Evolutionary conservation across 495 filamentous ascomycete species (phyloP), one percentile per base, ranked within the genome.

Genomic region (Hypoxylon lenormandii): DNA sequence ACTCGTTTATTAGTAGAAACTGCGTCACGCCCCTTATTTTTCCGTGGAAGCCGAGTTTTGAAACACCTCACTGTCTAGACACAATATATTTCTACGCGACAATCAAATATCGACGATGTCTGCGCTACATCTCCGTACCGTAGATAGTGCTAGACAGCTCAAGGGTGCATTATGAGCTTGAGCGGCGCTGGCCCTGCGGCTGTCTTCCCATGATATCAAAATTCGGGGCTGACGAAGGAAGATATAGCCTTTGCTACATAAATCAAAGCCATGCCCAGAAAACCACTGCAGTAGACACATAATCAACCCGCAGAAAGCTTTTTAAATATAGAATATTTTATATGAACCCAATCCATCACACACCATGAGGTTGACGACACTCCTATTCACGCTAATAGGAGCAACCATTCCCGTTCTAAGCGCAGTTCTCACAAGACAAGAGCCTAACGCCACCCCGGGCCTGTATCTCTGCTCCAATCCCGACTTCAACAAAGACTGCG

Each of bases 381-480:
- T 58, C 26, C 46, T 64, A 15, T 10, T 64, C 0, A 43, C 30
- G 1, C 52, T 69, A n/a, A 40, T 23, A n/a, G 47, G 12, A 5
- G 36, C 47, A 40, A n/a, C 49, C 2, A 28, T 36, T 15, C 23
- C 43, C 3, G 26, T 37, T 42, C 15, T 47, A 6, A 21, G 38
- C 26, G 7, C 42, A 6, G 43, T 12, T 28, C 4, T 56, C 30
- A 33, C 26, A 18, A 66, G 67, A 56, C 60, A 70, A 18, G 54
- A 64, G 19, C 18, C 53, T 2, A 57, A 66, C 16, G 68, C 66
- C 37, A 66, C 62, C 0, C 59, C 45, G 28, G 68, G 59, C 21
- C 37, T 71, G 42, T 66, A 66, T 11, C 52, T 71, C 13, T 71
- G 68, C 51, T 71, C 68, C 4, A 71, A 71, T 38, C 68, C 68